Conservation (phyloP, 768 basidiomycete species). For the Lactarius sp. region DNA sequence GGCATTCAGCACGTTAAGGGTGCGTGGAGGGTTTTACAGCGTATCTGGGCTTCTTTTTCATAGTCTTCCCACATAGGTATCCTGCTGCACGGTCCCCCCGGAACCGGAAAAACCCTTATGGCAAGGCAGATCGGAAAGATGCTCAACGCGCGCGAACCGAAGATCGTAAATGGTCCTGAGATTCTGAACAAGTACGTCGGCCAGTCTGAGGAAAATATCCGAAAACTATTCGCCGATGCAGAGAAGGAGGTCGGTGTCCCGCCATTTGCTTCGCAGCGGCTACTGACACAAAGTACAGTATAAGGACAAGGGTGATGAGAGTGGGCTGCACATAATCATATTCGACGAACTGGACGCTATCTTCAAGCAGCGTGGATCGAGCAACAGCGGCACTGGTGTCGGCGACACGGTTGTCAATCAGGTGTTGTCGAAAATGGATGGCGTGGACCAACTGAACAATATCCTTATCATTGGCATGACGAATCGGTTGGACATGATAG, state of each 20-base stretch:
- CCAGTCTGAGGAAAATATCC: conserved; percentile 94
- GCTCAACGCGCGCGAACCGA: conserved; percentile 96
- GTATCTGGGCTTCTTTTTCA: neutral
- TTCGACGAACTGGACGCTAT: conserved; percentile 99
- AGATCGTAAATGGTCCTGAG: conserved; percentile 97
- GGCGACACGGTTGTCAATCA: conserved; percentile 99
- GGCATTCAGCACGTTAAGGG: conserved; percentile 99
- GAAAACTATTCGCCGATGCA: conserved; percentile 96
- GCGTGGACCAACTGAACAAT: conserved; percentile 98
- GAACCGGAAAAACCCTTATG: conserved; percentile 97
- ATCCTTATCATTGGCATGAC: conserved; percentile 99
- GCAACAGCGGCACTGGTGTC: conserved; percentile 87
- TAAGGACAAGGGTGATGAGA: conserved; percentile 96
- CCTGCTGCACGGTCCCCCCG: conserved; percentile 91
- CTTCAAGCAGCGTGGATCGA: conserved; percentile 97
- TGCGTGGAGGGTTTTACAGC: conserved; percentile 31
- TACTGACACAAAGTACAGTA: conserved; percentile 49
- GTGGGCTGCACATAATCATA: conserved; percentile 97
- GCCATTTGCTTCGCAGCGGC: neutral
- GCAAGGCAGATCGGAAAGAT: conserved; percentile 99
- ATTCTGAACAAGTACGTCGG: conserved; percentile 97
- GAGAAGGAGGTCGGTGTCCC: conserved; percentile 77
- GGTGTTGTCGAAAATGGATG: conserved; percentile 99
- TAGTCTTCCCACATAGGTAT: conserved; percentile 52
- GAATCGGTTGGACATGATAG: conserved; percentile 98